These are phyloP conservation scores for Cryptosporidium andersoni DNA, from an alignment of 169 alveolate genomes.

Conservation along the genomic window DNA sequence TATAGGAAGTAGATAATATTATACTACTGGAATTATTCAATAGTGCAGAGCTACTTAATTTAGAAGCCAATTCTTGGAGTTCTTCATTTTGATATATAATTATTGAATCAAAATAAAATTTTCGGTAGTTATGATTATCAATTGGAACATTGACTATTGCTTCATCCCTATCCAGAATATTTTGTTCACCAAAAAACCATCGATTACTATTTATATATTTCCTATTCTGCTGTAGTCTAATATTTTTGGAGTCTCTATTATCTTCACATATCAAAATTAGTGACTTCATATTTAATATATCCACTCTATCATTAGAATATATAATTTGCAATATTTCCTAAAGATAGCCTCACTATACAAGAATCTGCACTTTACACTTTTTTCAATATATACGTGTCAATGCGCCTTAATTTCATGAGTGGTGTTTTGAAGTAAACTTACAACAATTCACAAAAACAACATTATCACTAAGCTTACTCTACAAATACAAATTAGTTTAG, in stretches of 20 bases:
- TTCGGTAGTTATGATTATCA: constrained; percentile 46
- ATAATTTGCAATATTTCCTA: neutral
- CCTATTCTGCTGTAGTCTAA: neutral
- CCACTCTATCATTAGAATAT: neutral
- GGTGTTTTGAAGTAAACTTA: no score
- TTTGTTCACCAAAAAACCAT: constrained; percentile 66
- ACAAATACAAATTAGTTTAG: no score
- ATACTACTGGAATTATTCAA: constrained; percentile 7
- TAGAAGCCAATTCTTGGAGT: neutral
- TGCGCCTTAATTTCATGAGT: constrained; percentile 35
- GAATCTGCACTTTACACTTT: no score
- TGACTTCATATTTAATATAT: constrained; percentile 45
- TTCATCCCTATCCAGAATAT: constrained; percentile 12
- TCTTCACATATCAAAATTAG: constrained; percentile 42
- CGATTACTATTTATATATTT: constrained; percentile 1
- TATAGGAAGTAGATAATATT: constrained; percentile 49
- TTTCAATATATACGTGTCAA: neutral
- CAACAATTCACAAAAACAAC: neutral
- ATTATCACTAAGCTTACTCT: neutral
- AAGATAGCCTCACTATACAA: neutral
- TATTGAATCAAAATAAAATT: constrained; percentile 32
- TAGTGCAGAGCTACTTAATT: neutral
- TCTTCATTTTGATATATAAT: constrained; percentile 18
- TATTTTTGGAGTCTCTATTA: neutral
- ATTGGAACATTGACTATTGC: constrained; percentile 32